A percentile compares a stretch with the other conserved stretches of the same genome.
phyloP scores from a whole-genome alignment of 2,329 filamentous ascomycete species.

The Hypoxylon sp. region DNA sequence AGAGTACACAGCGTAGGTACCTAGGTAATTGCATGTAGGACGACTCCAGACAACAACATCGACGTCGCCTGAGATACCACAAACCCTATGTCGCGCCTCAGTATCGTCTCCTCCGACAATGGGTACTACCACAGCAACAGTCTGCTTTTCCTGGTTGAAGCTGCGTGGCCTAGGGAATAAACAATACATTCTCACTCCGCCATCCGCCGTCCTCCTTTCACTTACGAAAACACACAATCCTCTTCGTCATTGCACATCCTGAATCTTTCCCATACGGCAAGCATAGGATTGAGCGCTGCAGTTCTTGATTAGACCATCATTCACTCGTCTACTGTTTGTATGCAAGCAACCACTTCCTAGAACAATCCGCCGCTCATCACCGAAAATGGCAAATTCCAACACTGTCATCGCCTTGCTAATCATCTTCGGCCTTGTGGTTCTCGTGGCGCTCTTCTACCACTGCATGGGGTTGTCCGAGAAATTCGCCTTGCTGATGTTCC shows the following conservation, averaged over 20 bases:
- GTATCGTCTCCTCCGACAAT: neutral
- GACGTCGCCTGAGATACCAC: neutral
- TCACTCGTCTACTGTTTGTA: neutral
- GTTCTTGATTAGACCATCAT: neutral
- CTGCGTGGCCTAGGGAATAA: neutral
- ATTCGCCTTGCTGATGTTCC: slow-evolving; percentile 50
- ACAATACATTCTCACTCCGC: neutral
- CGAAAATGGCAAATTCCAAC: slow-evolving; percentile 42
- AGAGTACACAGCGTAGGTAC: neutral
- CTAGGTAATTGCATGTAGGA: neutral
- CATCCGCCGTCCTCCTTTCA: neutral
- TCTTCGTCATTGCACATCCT: neutral
- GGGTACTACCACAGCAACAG: neutral
- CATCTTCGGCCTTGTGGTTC: slow-evolving; percentile 46
- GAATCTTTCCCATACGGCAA: neutral
- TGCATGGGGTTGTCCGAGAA: slow-evolving; percentile 44
- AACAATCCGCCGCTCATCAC: slow-evolving; percentile 11
- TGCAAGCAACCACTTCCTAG: neutral
- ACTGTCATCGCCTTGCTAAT: slow-evolving; percentile 52
- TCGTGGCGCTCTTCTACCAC: slow-evolving; percentile 45
- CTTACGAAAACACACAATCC: neutral
- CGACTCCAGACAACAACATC: neutral
- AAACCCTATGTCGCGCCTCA: neutral
- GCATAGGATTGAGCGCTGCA: neutral
- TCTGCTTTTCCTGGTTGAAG: neutral